Conservation (phyloP, 306 rosid genomes). For the Prinsepia uniflora region DNA sequence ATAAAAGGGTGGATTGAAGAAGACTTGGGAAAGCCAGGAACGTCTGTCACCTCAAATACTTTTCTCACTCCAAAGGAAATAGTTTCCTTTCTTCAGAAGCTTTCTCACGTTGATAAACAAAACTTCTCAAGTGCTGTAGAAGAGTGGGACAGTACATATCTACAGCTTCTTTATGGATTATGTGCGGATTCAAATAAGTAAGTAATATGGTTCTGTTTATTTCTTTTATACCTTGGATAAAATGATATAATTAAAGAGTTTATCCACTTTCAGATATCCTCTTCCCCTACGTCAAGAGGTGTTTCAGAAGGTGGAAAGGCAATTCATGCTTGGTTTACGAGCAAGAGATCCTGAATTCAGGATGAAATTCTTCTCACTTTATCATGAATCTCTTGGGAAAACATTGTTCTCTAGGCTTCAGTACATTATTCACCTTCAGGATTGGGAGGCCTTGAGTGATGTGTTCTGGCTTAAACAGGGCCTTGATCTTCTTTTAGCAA, state of each 20-base stretch:
- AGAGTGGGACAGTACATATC: slow-evolving; percentile 90
- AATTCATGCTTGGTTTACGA: slow-evolving; percentile 90
- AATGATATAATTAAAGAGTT: slow-evolving; percentile 22
- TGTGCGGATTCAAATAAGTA: slow-evolving; percentile 89
- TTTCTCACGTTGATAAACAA: slow-evolving; percentile 87
- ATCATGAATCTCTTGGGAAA: slow-evolving; percentile 83
- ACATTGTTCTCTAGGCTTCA: slow-evolving; percentile 80
- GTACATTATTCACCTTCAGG: slow-evolving; percentile 81
- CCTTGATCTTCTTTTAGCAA: slow-evolving; percentile 93
- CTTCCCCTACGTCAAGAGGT: slow-evolving; percentile 74
- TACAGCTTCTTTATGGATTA: slow-evolving; percentile 77
- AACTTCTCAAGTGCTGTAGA: slow-evolving; percentile 61
- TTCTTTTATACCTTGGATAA: slow-evolving; percentile 17
- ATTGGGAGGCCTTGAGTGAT: slow-evolving; percentile 94
- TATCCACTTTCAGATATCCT: slow-evolving; percentile 54
- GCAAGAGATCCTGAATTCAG: slow-evolving; percentile 90
- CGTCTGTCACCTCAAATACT: slow-evolving; percentile 54
- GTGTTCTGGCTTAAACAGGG: slow-evolving; percentile 99
- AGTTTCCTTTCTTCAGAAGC: slow-evolving; percentile 90
- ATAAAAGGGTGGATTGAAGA: slow-evolving; percentile 96
- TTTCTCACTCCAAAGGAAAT: slow-evolving; percentile 82
- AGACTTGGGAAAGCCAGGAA: slow-evolving; percentile 73
- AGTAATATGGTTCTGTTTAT: slow-evolving; percentile 30
- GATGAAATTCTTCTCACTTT: slow-evolving; percentile 77
- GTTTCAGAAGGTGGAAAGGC: slow-evolving; percentile 89